phyloP scores from a whole-genome alignment of 1,284 basidiomycete species.

The Porphyrellus sp. region DNA sequence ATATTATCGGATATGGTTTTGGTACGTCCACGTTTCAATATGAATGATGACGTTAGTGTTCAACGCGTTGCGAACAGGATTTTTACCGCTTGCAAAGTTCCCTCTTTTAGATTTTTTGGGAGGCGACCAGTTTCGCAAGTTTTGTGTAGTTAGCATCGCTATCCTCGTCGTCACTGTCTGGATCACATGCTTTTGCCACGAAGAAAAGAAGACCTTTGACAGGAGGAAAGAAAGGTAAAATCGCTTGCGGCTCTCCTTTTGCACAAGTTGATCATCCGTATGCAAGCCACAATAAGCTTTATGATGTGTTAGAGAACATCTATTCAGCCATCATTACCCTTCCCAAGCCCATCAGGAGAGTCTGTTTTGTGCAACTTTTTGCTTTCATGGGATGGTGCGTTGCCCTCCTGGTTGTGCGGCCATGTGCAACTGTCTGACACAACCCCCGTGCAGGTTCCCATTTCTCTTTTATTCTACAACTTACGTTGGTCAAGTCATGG shows the following conservation, averaged over 20 bases:
- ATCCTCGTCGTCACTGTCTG: slow-evolving; percentile 81
- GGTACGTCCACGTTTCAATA: slow-evolving; percentile 44
- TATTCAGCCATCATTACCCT: slow-evolving; percentile 68
- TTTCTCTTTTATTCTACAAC: slow-evolving; percentile 94
- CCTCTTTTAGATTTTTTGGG: slow-evolving; percentile 80
- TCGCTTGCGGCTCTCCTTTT: background rate
- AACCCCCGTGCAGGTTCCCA: slow-evolving; percentile 67
- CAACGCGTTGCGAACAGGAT: slow-evolving; percentile 49
- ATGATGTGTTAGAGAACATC: slow-evolving; percentile 75
- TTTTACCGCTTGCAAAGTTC: slow-evolving; percentile 76
- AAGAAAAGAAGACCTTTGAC: slow-evolving; percentile 65
- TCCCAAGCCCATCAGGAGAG: slow-evolving; percentile 79
- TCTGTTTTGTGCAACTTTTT: slow-evolving; percentile 89
- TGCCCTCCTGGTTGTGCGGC: slow-evolving; percentile 1
- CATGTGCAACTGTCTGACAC: background rate
- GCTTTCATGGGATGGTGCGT: slow-evolving; percentile 89
- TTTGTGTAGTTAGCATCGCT: slow-evolving; percentile 83
- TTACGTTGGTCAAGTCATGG: slow-evolving; percentile 90
- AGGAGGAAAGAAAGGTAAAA: slow-evolving; percentile 44
- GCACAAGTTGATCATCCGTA: slow-evolving; percentile 9
- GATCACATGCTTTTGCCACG: slow-evolving; percentile 81
- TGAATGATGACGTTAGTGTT: background rate
- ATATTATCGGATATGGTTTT: slow-evolving; percentile 88
- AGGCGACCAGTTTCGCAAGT: slow-evolving; percentile 93
- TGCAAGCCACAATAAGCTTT: slow-evolving; percentile 41